Conservation (phyloP, 768 basidiomycete genomes). For the Auricularia sp. region DNA sequence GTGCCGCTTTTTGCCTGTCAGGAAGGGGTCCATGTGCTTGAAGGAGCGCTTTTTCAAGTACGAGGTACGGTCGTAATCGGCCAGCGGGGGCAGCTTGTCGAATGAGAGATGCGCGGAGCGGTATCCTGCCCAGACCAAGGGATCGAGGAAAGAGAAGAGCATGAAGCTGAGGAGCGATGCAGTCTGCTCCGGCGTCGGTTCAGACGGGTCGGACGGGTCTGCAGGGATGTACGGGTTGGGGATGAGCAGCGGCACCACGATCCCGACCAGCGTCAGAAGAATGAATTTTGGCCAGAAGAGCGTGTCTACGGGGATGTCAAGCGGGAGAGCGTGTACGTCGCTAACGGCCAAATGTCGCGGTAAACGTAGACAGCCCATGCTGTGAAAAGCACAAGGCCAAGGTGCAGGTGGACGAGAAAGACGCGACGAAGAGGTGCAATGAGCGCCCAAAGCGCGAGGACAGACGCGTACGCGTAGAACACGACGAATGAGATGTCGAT, state of each 20-base stretch:
- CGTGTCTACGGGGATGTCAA: slow-evolving; percentile 36
- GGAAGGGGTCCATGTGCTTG: slow-evolving; percentile 14
- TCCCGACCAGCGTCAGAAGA: slow-evolving; percentile 34
- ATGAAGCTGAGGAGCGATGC: slow-evolving; percentile 35
- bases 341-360: slow-evolving; percentile 42
- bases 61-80: slow-evolving; percentile 27
- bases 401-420: neutral
- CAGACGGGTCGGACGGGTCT: slow-evolving; percentile 37
- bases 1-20: slow-evolving; percentile 21
- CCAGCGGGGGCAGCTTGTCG: slow-evolving; percentile 34
- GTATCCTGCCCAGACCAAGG: slow-evolving; percentile 27
- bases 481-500: neutral
- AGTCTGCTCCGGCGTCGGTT: slow-evolving; percentile 39
- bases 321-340: slow-evolving; percentile 41
- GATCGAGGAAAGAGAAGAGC: slow-evolving; percentile 48
- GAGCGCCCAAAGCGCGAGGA: neutral
- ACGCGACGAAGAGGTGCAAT: neutral
- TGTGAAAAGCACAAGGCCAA: slow-evolving; percentile 3
- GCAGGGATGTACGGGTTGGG: slow-evolving; percentile 51
- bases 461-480: neutral
- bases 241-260: slow-evolving; percentile 43
- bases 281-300: slow-evolving; percentile 46
- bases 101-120: slow-evolving; percentile 34
- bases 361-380: slow-evolving; percentile 6
- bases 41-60: neutral